Conservation (phyloP, 257 asterid genomes). For the Nicotiana tabacum region DNA sequence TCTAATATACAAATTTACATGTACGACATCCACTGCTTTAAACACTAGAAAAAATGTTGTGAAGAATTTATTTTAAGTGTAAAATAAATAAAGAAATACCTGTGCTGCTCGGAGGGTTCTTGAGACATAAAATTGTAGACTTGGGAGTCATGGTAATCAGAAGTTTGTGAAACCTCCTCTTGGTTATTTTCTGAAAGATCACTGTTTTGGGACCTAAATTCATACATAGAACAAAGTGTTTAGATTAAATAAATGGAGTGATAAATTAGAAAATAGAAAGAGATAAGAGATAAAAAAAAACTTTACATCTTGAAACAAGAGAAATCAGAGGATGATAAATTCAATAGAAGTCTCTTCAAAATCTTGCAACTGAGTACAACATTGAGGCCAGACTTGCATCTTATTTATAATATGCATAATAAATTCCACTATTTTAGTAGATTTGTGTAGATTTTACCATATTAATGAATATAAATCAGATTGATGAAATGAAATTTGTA, state of each 20-base stretch:
- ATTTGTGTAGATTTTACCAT: not conserved
- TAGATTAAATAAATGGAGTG: not conserved
- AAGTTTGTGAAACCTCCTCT: not conserved
- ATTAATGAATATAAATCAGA: not conserved
- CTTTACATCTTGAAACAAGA: not conserved
- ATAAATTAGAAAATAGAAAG: not conserved
- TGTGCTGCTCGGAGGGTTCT: not conserved
- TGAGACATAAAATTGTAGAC: not conserved
- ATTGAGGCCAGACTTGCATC: not conserved
- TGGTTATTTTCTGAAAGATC: not conserved
- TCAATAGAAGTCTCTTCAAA: not conserved
- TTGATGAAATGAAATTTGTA: too few relatives aligned
- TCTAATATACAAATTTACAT: too few relatives aligned
- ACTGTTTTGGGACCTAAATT: not conserved
- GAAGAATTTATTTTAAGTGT: not conserved
- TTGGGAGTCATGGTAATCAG: not conserved
- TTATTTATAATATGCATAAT: too few relatives aligned
- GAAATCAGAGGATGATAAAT: not conserved
- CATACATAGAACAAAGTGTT: not conserved
- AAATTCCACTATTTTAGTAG: too few relatives aligned
- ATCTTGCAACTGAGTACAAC: not conserved
- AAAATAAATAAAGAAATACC: not conserved
- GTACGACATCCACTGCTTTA: too few relatives aligned
- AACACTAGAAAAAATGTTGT: too few relatives aligned
- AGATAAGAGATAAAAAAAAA: not conserved